A percentile compares a stretch with the other conserved stretches of the same genome.
These are phyloP conservation scores for Leishmania tarentolae DNA, from an alignment of 208 protist genomes.

Conservation along the genomic window DNA sequence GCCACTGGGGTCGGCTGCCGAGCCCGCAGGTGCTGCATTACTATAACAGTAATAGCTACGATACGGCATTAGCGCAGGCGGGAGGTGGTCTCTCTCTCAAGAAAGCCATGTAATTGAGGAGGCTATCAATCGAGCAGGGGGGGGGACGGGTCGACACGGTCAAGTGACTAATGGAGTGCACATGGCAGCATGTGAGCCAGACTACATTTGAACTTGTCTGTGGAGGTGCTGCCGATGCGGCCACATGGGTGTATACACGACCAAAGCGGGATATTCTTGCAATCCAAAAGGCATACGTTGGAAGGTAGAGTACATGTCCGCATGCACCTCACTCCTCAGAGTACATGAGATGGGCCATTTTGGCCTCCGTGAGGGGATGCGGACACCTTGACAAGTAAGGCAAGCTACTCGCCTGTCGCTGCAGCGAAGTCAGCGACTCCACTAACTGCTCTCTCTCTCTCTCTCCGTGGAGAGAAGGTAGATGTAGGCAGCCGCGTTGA, in stretches of 20 bases:
- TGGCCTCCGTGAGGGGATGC: not conserved
- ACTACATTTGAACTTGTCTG: not conserved
- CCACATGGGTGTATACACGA: not conserved
- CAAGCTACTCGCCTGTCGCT: not conserved
- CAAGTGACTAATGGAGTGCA: not conserved
- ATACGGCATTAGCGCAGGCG: slow-evolving; percentile 28
- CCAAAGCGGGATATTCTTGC: not conserved
- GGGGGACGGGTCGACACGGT: not conserved
- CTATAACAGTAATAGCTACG: slow-evolving; percentile 71
- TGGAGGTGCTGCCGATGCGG: not conserved
- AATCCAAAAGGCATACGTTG: not conserved
- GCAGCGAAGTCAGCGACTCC: not conserved
- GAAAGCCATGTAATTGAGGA: slow-evolving; percentile 15
- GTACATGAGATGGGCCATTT: not conserved
- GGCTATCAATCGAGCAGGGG: not conserved
- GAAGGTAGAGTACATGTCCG: not conserved
- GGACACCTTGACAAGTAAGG: not conserved
- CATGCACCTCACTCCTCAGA: not conserved
- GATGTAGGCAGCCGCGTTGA: not conserved
- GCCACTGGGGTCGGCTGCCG: slow-evolving; percentile 50
- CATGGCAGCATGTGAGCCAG: not conserved
- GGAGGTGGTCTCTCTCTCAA: slow-evolving; percentile 21
- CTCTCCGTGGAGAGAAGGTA: not conserved
- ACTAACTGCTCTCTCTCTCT: not conserved
- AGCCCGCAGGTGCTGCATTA: slow-evolving; percentile 49